Evolutionary conservation across 345 rosid species (phyloP), one percentile per base, ranked within the genome.

Genomic region (Gossypium thurberi): DNA sequence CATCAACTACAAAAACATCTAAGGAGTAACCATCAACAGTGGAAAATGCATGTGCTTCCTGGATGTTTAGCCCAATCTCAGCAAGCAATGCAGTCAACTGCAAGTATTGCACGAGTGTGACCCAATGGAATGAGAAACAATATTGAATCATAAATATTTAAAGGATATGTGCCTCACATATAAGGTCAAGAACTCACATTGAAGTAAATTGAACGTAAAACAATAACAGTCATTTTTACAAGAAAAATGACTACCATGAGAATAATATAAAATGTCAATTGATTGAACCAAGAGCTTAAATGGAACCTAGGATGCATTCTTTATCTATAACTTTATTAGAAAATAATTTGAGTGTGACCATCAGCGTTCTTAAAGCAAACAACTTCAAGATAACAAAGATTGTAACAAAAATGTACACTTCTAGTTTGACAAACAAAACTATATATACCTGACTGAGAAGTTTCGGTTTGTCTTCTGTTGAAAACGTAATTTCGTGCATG

Each of bases 1-100:
- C 98, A 75, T 95, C 99, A 81, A 95, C 98, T 69, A 95, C 98
- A 83, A 95, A 95, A 74, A 92, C 98, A 86, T 95, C 99, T 40
- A 95, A 84, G 59, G 99, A 95, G 83, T 80, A 95, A 68, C 99
- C 98, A 77, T 95, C 96, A 10, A 80, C 86, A 4, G 99, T 92
- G 71, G 99, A 95, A 84, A 95, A 92, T 47, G 86, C 99, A 75
- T 95, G 99, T 14, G 99, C 99, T 85, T 95, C 99, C 82, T 90
- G 98, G 82, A 95, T 95, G 84, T 95, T 95, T 73, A 95, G 85
- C 78, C 94, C 99, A 78, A 91, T 83, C 72, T 95, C 96, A 74
- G 96, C 90, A 47, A 95, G 92, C 75, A 92, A 84, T 61, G 97
- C 78, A 72, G 99, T 95, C 84, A 92, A 78, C 97, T 95, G 91